phyloP scores from a whole-genome alignment of 176 grass and related monocot genomes.

The Leersia perrieri region DNA sequence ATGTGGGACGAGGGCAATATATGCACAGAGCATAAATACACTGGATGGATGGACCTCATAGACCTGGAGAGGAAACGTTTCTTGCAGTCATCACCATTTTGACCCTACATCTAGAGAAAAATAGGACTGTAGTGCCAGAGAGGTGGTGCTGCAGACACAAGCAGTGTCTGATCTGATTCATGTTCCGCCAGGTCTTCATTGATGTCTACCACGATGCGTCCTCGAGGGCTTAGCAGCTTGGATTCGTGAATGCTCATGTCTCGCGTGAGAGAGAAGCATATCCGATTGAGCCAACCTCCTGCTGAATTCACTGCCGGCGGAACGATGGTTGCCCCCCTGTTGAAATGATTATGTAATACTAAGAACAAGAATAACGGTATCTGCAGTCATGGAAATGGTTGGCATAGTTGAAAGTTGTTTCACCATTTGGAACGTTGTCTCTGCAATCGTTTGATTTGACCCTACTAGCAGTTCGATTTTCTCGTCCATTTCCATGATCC shows the following conservation, averaged over 20 bases:
- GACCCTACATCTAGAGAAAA: neutral
- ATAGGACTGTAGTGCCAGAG: conserved; percentile 15
- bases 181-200: conserved; percentile 12
- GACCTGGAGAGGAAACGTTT: neutral
- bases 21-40: neutral
- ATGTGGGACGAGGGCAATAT: neutral
- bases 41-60: conserved; percentile 13
- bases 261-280: conserved; percentile 62
- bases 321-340: conserved; percentile 39
- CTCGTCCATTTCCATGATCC: conserved; percentile 62
- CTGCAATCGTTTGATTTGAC: conserved; percentile 24
- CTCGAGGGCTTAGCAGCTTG: conserved; percentile 27
- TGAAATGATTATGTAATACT: neutral
- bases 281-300: conserved; percentile 71
- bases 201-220: conserved; percentile 29
- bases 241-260: conserved; percentile 48
- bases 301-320: conserved; percentile 47
- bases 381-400: neutral
- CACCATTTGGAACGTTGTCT: conserved; percentile 20
- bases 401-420: neutral
- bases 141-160: conserved; percentile 36
- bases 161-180: conserved; percentile 20
- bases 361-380: neutral
- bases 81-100: neutral
- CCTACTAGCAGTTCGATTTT: conserved; percentile 35